These are phyloP conservation scores for Aspergillus aculeatinus DNA, from an alignment of 2,329 filamentous ascomycete species.

Conservation along the genomic window DNA sequence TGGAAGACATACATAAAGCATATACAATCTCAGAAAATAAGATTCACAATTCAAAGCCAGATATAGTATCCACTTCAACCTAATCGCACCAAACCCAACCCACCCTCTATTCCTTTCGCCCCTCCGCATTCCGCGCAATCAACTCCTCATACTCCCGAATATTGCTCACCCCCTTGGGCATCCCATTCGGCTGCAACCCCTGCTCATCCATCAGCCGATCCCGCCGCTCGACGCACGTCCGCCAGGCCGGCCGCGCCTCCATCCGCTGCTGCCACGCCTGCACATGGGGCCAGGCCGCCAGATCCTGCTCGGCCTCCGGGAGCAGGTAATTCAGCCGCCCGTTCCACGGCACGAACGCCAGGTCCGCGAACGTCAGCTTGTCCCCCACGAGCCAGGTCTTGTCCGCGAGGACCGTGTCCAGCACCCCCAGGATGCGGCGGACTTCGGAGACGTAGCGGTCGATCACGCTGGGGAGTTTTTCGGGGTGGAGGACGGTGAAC, in stretches of 20 bases:
- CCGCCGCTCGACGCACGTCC: neutral
- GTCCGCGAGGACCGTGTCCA: neutral
- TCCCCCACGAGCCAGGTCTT: constrained; percentile 5
- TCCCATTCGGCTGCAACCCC: neutral
- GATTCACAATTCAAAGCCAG: no score
- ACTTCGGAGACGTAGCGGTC: constrained; percentile 4
- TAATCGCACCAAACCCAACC: no score
- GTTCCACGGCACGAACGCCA: constrained; percentile 12
- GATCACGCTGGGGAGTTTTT: neutral
- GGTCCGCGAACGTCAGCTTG: constrained; percentile 8
- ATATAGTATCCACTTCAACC: no score
- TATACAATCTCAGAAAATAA: no score
- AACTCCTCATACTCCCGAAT: constrained; percentile 4
- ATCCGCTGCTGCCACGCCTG: constrained; percentile 5
- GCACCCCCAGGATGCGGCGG: neutral
- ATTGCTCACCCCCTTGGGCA: constrained; percentile 5
- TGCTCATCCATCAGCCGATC: constrained; percentile 7
- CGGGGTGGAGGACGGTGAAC: neutral
- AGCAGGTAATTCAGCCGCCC: neutral
- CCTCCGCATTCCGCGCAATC: neutral
- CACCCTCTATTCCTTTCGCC: neutral
- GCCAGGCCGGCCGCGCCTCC: constrained; percentile 7
- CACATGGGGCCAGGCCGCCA: constrained; percentile 3
- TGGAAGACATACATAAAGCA: no score
- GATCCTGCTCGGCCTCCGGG: neutral